Evolutionary conservation across 176 grass and related monocot genomes (phyloP), one percentile per base, ranked within the genome.

Genomic region (Olyra latifolia): DNA sequence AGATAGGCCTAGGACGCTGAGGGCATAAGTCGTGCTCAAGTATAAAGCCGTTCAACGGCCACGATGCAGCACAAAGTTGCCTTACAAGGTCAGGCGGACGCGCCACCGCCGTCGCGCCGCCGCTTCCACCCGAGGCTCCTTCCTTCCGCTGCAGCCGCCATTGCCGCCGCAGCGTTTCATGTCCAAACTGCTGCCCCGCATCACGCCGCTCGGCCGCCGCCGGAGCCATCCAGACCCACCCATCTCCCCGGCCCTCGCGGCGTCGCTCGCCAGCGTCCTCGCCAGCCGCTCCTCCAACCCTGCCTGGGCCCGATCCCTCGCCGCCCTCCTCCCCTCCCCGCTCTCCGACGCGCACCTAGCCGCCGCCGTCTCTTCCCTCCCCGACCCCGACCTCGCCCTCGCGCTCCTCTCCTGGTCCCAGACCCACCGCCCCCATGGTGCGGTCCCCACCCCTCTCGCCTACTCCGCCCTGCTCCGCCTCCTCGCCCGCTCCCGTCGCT

Each of bases 281-380:
- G 53, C 87, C 70, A 20, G 76, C 46, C 77, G 82, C 87, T 15
- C 62, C 76, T 46, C 44, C 44, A 69, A 84, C 15, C 87, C 81
- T 1, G 4, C 62, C 63, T 89, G 87, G 87, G 2, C 70, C n/a
- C 71, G 54, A 58, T 59, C 50, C n/a, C 59, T 83, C 80, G 59
- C 74, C 28, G 75, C 66, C 69, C 76, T 84, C 62, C 70, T 84
- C 81, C 76, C 81, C 1, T 15, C 76, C 53, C 87, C 87, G 38
- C 81, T 88, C 86, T 83, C 81, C 62, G 87, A 89, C 62, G 61
- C 76, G 20, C 24, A 17, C 76, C 87, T 88, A 46, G 82, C 87
- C 76, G 76, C 65, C 71, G 82, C 87, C 45, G 82, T 89, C 13
- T 68, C 65, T 56, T 68, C 77, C 27, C 55, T 85, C 15, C 53